Evolutionary conservation across 768 basidiomycete species (phyloP).

Genomic region (Scleroderma bovista): DNA sequence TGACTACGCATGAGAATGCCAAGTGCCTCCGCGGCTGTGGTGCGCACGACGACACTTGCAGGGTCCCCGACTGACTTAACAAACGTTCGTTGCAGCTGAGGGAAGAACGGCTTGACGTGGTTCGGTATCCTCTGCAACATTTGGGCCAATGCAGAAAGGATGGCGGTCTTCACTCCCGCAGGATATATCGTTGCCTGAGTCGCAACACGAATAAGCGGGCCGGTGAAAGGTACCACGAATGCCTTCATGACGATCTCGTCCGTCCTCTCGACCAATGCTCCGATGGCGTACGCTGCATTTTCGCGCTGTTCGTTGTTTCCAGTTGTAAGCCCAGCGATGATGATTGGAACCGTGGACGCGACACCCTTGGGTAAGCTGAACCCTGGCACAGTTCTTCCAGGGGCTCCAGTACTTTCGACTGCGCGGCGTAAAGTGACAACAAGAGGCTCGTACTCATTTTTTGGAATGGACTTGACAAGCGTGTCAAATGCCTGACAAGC

Average conservation of each 20-base stretch:
- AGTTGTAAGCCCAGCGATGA: constrained; percentile 88
- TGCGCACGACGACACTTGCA: constrained; percentile 72
- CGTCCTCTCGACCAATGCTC: constrained; percentile 90
- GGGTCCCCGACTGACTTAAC: constrained; percentile 88
- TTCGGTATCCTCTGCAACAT: constrained; percentile 83
- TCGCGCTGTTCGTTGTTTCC: constrained; percentile 95
- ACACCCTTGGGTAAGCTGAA: constrained; percentile 84
- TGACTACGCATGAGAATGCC: constrained; percentile 89
- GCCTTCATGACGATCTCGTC: constrained; percentile 85
- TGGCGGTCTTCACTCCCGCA: constrained; percentile 88
- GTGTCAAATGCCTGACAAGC: constrained; percentile 80
- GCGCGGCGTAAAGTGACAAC: constrained; percentile 86
- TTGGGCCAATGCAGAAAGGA: constrained; percentile 77
- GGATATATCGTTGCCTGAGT: constrained; percentile 87
- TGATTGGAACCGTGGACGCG: constrained; percentile 76
- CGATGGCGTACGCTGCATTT: constrained; percentile 92
- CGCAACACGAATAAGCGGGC: constrained; percentile 91
- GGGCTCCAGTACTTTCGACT: constrained; percentile 79
- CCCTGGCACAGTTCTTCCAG: constrained; percentile 75
- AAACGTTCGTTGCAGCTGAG: constrained; percentile 93
- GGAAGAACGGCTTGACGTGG: constrained; percentile 97
- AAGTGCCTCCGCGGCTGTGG: constrained; percentile 76
- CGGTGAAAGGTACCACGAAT: constrained; percentile 92
- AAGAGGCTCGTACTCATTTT: constrained; percentile 88
- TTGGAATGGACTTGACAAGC: constrained; percentile 86